Evolutionary conservation across 257 asterid species (phyloP).

Genomic region (Parsonsia alboflavescens): DNA sequence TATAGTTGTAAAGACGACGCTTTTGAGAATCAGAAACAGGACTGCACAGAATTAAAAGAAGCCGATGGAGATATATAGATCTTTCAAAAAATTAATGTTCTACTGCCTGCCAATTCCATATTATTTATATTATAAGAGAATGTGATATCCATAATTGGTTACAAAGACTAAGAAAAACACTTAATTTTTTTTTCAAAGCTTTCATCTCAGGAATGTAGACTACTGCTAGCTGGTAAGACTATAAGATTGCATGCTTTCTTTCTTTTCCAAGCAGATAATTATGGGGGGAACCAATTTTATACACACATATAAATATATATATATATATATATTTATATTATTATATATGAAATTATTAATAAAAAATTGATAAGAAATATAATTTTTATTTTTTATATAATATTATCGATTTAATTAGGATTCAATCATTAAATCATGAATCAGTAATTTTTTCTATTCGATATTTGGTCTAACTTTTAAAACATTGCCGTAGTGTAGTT

Average conservation of each 20-base stretch:
- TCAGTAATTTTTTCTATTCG: no score
- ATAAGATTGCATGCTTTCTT: constrained; percentile 10
- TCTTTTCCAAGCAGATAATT: constrained; percentile 6
- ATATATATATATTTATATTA: no score
- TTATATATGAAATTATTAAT: no score
- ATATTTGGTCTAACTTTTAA: no score
- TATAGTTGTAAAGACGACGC: constrained; percentile 27
- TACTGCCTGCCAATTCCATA: neutral
- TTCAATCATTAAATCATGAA: no score
- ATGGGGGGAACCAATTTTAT: neutral
- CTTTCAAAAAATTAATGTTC: neutral
- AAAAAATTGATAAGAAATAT: no score
- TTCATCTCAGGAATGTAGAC: neutral
- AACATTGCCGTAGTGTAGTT: no score
- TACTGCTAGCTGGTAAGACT: neutral
- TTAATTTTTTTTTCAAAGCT: neutral
- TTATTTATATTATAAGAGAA: neutral
- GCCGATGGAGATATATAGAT: neutral
- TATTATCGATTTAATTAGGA: no score
- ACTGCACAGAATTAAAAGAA: constrained; percentile 4
- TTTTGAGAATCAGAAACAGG: constrained; percentile 3
- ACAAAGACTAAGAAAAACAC: neutral
- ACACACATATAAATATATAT: no score
- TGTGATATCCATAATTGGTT: constrained; percentile 18
- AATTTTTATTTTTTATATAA: no score